Evolutionary conservation across 2,329 filamentous ascomycete genomes (phyloP), one percentile per base, ranked within the genome.

Genomic region (Chaetomium globosum): DNA sequence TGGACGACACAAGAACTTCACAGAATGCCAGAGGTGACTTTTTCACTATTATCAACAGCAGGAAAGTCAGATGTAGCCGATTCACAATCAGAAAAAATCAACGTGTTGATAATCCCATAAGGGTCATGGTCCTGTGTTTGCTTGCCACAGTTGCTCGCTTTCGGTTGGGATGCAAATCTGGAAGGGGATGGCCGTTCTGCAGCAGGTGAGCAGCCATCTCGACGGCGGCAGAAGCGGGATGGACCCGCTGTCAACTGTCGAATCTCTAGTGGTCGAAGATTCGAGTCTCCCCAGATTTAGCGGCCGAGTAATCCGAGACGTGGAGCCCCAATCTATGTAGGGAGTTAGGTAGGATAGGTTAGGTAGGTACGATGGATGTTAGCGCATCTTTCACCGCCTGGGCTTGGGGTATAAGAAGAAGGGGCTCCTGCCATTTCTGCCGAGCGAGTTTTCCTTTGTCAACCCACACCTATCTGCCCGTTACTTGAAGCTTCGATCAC

Each of bases 241-340:
- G 60, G 64, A 63, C 56, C 64, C 64, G 57, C 66, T 55, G 21
- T 53, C 23, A 30, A 56, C 52, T 36, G 56, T 48, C 46, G n/a
- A 23, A 48, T 48, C 19, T n/a, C 39, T 16, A 43, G 13, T 43
- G 39, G 39, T 43, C 39, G 16, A 43, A 19, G 39, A 43, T 43
- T 61, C 57, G 58, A 63, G 59, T 60, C 21, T 59, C 39, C 39
- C 39, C 39, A 43, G 39, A 43, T 43, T 36, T 46, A 53, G 63
- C 63, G 54, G 65, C 67, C 67, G 65, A 69, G 58, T 26, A 52
- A 39, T 64, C 67, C 67, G 67, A 67, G 55, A 57, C 67, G 67
- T 69, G 67, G 67, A 66, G 63, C 65, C 67, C 26, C 31, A 28
- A 52, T 63, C 51, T 36, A 59, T 55, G 57, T 56, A 30, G 43